phyloP scores from a whole-genome alignment of 1,284 basidiomycete genomes.

The Microbotryomycetes sp. region DNA sequence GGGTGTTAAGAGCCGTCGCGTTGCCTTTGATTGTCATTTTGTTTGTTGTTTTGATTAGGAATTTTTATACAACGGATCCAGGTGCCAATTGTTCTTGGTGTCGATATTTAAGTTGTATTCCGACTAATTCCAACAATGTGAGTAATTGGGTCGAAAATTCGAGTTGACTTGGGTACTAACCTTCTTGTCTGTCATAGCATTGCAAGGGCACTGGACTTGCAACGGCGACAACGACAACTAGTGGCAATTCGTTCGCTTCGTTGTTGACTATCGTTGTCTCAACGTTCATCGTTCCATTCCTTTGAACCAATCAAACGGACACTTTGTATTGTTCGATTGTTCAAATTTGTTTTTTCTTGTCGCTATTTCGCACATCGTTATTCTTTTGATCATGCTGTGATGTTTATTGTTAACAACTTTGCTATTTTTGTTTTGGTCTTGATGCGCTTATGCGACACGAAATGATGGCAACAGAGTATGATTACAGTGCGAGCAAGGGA shows the following conservation, averaged over 20 bases:
- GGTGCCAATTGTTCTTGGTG: constrained; percentile 77
- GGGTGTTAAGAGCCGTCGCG: constrained; percentile 64
- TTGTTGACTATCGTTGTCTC: constrained; percentile 24
- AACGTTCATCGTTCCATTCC: constrained; percentile 13
- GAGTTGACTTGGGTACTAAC: neutral
- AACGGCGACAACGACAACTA: constrained; percentile 9
- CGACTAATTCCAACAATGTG: constrained; percentile 61
- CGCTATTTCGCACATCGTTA: too few species aligned
- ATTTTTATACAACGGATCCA: constrained; percentile 83
- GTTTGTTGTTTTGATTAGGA: constrained; percentile 72
- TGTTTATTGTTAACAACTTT: too few species aligned
- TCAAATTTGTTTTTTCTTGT: too few species aligned
- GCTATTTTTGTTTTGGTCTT: too few species aligned
- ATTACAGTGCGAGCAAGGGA: too few species aligned
- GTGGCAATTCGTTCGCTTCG: constrained; percentile 7
- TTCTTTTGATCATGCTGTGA: too few species aligned
- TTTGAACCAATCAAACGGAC: too few species aligned
- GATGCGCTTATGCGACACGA: too few species aligned
- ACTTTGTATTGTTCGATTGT: too few species aligned
- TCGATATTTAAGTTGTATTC: constrained; percentile 80
- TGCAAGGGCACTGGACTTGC: constrained; percentile 36
- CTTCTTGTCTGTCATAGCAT: constrained; percentile 11
- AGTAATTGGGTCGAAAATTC: neutral
- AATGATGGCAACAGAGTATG: too few species aligned
- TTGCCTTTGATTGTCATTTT: constrained; percentile 68